Evolutionary conservation across 148 eudicot species (phyloP).

Genomic region (Diospyros kaki): DNA sequence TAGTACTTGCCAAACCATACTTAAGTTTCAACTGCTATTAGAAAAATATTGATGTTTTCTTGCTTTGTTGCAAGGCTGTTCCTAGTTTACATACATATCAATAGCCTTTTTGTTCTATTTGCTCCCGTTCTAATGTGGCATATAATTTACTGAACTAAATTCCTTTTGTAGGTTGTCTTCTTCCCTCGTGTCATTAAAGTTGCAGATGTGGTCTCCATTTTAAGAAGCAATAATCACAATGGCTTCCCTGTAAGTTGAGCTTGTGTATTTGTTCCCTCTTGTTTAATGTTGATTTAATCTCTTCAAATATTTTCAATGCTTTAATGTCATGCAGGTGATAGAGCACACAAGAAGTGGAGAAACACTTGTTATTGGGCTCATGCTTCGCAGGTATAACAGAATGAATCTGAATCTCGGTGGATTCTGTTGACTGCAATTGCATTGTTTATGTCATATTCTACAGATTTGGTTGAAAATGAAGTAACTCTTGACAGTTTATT

Average conservation of each 20-base stretch:
- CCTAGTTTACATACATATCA: background rate
- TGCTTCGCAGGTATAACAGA: constrained; percentile 71
- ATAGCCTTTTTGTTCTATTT: constrained; percentile 3
- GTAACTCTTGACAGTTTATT: constrained; percentile 9
- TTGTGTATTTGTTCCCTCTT: background rate
- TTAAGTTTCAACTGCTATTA: background rate
- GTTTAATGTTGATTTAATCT: constrained; percentile 10
- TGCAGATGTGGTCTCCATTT: constrained; percentile 68
- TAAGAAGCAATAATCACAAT: constrained; percentile 86
- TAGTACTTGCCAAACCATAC: background rate
- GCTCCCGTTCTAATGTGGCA: background rate
- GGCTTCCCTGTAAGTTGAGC: constrained; percentile 88
- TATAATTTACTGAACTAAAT: constrained; percentile 4
- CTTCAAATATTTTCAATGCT: constrained; percentile 5
- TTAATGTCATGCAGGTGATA: constrained; percentile 52
- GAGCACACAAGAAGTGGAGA: constrained; percentile 91
- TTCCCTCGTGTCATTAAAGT: constrained; percentile 83
- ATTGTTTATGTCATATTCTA: constrained; percentile 3
- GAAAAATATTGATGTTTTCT: background rate
- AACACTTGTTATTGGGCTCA: constrained; percentile 79
- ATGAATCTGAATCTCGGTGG: background rate
- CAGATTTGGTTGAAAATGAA: constrained; percentile 5
- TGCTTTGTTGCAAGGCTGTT: background rate
- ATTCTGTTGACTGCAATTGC: constrained; percentile 6
- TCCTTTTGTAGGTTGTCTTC: constrained; percentile 57